Percentiles rank a stretch among this genome's conserved stretches.
Conservation (phyloP, 192 early-diverging fungal species). For the Coemansia sp. region DNA sequence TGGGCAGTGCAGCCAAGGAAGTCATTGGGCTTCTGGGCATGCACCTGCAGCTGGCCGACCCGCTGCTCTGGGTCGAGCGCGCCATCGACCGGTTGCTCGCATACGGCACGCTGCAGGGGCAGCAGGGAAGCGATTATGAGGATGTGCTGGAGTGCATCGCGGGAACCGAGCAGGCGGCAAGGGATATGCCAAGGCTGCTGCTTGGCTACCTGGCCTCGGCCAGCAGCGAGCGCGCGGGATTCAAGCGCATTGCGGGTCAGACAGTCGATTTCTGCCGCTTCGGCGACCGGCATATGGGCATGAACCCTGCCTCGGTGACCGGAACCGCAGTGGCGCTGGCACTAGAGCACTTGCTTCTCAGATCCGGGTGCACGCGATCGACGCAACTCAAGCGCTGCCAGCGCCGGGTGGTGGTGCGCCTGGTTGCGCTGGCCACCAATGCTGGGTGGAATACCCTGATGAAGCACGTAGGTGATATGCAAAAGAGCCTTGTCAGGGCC, state of each 20-base stretch:
- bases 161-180: not conserved
- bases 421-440: constrained; percentile 15
- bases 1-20: constrained; percentile 13
- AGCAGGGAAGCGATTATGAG: not conserved
- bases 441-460: constrained; percentile 7
- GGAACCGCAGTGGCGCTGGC: constrained; percentile 16
- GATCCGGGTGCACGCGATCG: not conserved
- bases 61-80: constrained; percentile 16
- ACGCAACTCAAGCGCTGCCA: constrained; percentile 6
- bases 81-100: constrained; percentile 24
- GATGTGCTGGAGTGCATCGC: not conserved
- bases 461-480: not conserved
- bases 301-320: constrained; percentile 14
- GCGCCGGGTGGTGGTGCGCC: constrained; percentile 10
- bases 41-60: constrained; percentile 9
- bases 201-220: constrained; percentile 3
- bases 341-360: constrained; percentile 13
- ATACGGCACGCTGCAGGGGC: not conserved
- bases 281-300: constrained; percentile 9
- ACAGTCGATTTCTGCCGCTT: constrained; percentile 12
- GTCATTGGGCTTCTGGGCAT: constrained; percentile 3
- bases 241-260: constrained; percentile 8
- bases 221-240: not conserved
- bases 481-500: constrained; percentile 11
- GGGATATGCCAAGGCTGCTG: constrained; percentile 2